Base-by-base conservation (phyloP, 768 basidiomycete genomes). In the Calvatia gigantea region DNA sequence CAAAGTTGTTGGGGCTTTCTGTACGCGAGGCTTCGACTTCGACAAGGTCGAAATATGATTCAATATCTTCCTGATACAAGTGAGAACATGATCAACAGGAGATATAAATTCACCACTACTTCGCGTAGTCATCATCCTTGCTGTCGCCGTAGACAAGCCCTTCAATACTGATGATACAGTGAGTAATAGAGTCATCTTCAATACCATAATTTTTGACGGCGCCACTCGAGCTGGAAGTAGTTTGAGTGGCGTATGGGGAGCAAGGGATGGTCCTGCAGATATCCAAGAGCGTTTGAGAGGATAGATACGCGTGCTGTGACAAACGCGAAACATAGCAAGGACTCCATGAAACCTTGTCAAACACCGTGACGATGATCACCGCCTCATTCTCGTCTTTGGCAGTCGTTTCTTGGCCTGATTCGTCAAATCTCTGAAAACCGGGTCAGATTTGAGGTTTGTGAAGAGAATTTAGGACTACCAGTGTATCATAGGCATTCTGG, bases 271-370 rank as follows among this genome's bases (percentile, higher is more conserved):
- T 68, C 4, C 75, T 69, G 54, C 78, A 78, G 11, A 92, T 66
- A 58, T 90, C 85, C 17, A 75, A 77, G 2, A 94, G 77, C 0
- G 84, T 87, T 62, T 91, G 87, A 4, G 84, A 85, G n/a, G 88
- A 84, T 14, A 86, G 65, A 6, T 89, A 65, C 9, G 77, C 79
- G 64, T 91, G 87, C 61, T 86, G 86, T 7, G 89, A 91, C 54
- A 77, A 70, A 33, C 86, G 85, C 44, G 74, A 73, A 9, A 86
- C 70, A 49, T 79, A 77, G 49, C 80, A 82, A 51, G 79, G 79
- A 19, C 79, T 75, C 85, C 87, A 89, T 19, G 78, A 62, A 23
- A 86, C 70, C 53, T 78, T 82, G 59, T 78, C 80, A 64, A 89
- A 77, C 6, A 89, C 70, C 2, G 86, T 81, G 28, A 87, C 62